These are phyloP conservation scores for Arachnomyces sp. DNA, from an alignment of 2,329 filamentous ascomycete genomes.

Conservation along the genomic window DNA sequence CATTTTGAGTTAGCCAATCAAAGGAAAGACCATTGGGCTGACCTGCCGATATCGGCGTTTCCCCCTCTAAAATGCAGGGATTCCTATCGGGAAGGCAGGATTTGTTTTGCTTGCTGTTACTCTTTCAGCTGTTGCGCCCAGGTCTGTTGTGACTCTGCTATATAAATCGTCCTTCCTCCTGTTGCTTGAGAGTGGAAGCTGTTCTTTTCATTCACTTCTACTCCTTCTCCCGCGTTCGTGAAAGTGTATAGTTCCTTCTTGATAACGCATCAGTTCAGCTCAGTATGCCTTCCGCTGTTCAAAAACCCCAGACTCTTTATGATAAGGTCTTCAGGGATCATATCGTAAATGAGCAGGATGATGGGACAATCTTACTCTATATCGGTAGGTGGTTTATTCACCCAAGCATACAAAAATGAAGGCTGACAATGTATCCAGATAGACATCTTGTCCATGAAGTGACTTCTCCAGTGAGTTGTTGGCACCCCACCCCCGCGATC, in stretches of 20 bases:
- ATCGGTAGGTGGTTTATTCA: slow-evolving; percentile 57
- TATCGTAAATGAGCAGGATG: slow-evolving; percentile 88
- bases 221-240: background rate
- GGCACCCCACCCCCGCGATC: slow-evolving; percentile 7
- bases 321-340: slow-evolving; percentile 96
- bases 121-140: background rate
- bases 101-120: background rate
- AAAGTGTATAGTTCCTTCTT: background rate
- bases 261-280: slow-evolving; percentile 4
- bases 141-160: background rate
- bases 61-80: slow-evolving; percentile 26
- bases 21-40: slow-evolving; percentile 20
- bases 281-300: slow-evolving; percentile 68
- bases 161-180: background rate
- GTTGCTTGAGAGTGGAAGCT: background rate
- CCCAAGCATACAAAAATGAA: background rate
- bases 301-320: slow-evolving; percentile 75
- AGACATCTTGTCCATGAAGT: slow-evolving; percentile 97
- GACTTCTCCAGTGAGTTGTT: slow-evolving; percentile 70
- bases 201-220: background rate
- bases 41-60: slow-evolving; percentile 29
- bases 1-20: slow-evolving; percentile 20
- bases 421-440: slow-evolving; percentile 46
- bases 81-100: slow-evolving; percentile 17
- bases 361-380: slow-evolving; percentile 86